Percentiles rank a stretch among this genome's conserved stretches.
Evolutionary conservation across 805 yeast genomes (phyloP).

Genomic region (Ogataea naganishii): DNA sequence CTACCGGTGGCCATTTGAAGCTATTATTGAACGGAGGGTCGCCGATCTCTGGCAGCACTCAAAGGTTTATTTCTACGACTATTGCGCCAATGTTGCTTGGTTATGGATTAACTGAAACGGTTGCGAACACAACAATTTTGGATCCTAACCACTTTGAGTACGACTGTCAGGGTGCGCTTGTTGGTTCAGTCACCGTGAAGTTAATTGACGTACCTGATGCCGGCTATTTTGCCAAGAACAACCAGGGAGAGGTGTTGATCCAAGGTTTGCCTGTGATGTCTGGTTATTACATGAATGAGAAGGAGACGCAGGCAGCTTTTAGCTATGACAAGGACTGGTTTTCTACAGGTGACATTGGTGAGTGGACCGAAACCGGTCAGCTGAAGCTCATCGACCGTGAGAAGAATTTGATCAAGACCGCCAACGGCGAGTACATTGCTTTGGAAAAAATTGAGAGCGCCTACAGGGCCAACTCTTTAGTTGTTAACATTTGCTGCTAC

Average conservation of each 20-base stretch:
- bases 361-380: slow-evolving; percentile 78
- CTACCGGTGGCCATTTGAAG: slow-evolving; percentile 87
- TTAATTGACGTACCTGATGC: slow-evolving; percentile 87
- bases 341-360: slow-evolving; percentile 93
- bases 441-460: slow-evolving; percentile 88
- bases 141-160: slow-evolving; percentile 58
- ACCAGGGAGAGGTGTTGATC: slow-evolving; percentile 89
- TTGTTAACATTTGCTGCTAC: slow-evolving; percentile 81
- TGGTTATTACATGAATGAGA: slow-evolving; percentile 75
- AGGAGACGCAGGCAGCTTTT: slow-evolving; percentile 71
- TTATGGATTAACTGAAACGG: slow-evolving; percentile 94
- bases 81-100: slow-evolving; percentile 87
- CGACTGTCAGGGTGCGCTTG: slow-evolving; percentile 76
- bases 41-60: slow-evolving; percentile 75
- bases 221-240: slow-evolving; percentile 81
- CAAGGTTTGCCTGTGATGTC: slow-evolving; percentile 64
- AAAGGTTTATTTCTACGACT: slow-evolving; percentile 65
- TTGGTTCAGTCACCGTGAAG: slow-evolving; percentile 79
- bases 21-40: slow-evolving; percentile 86
- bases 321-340: slow-evolving; percentile 85
- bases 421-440: slow-evolving; percentile 96
- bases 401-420: slow-evolving; percentile 92
- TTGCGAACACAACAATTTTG: slow-evolving; percentile 74
- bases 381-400: slow-evolving; percentile 84
- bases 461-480: slow-evolving; percentile 75